Base-by-base conservation (phyloP, 2,329 filamentous ascomycete species). In the Colletotrichum brevisporum region DNA sequence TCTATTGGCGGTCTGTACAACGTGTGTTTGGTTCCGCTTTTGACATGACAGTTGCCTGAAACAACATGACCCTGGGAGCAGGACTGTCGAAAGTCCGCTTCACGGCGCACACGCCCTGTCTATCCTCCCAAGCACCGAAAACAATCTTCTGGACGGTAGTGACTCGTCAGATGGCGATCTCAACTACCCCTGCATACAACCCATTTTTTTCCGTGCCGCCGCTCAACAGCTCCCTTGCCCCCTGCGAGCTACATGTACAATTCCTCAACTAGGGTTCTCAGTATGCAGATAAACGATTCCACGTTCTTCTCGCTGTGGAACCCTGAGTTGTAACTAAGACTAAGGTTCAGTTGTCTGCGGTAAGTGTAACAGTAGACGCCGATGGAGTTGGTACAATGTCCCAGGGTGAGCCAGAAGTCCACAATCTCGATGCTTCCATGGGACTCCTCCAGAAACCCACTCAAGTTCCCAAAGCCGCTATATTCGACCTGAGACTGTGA, bases 261-360 rank as follows among this genome's bases (percentile, higher is more conserved):
- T 5, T 39, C 56, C 16, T 15, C 43, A 15, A 59, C 2, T 5
- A 50, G 3, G 26, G 41, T 21, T 6, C 39, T 27, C 56, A 59
- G 15, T n/a, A 16, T n/a, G 16, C 26, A 5, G 6, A 59, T 39
- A 26, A 50, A 59, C 27, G 21, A 48, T 2, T 12, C 21, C 43
- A 64, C 58, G 6, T 53, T 57, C 2, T 10, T 2, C 12, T 12
- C 6, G 6, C 31, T 64, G 24, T 64, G 61, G 13, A 64, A 64
- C 4, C 61, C 61, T n/a, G 43, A 21, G n/a, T 64, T 64, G 36
- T 64, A 64, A 16, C 61, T 64, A 9, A 58, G 43, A 6, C 45
- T 64, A 21, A 64, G 58, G 8, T 36, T 43, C 18, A 58, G 12
- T 15, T 36, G 27, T 6, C 24, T 36, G 6, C 53, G 24, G 18